Conservation (phyloP, 805 yeast genomes). For the Clavispora vitiphila region DNA sequence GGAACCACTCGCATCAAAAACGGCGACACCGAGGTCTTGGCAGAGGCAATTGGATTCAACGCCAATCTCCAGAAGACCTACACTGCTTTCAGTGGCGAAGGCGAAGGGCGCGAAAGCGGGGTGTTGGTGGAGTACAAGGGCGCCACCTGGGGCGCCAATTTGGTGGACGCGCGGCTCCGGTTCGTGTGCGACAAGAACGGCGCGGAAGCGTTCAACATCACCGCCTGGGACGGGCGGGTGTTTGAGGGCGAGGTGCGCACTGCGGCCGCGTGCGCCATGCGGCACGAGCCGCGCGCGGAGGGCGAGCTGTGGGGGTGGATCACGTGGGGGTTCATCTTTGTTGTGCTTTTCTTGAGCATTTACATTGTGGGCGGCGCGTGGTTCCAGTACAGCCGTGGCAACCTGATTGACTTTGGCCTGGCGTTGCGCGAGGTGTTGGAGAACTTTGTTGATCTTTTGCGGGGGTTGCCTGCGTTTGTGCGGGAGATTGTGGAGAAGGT, state of each 20-base stretch:
- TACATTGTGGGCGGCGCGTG: conserved; percentile 73
- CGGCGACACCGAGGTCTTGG: conserved; percentile 43
- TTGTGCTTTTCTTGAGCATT: conserved; percentile 63
- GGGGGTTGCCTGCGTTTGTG: conserved; percentile 59
- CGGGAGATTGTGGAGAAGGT: conserved; percentile 65
- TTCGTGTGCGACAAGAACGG: conserved; percentile 42
- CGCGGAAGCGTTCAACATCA: conserved; percentile 19
- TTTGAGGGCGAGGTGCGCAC: conserved; percentile 22
- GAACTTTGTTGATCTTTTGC: conserved; percentile 51
- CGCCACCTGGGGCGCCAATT: conserved; percentile 66
- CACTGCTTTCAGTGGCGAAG: conserved; percentile 24
- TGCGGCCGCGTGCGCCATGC: conserved; percentile 36
- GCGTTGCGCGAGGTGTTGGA: conserved; percentile 71
- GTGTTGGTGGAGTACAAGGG: conserved; percentile 41
- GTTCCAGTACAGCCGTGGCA: conserved; percentile 69
- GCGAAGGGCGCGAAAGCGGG: conserved; percentile 25
- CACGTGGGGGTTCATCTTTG: conserved; percentile 72
- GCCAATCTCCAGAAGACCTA: conserved; percentile 32
- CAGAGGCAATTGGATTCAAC: conserved; percentile 61
- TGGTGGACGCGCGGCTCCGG: conserved; percentile 42
- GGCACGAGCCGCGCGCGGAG: conserved; percentile 17
- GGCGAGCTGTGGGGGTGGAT: conserved; percentile 74
- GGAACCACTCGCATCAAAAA: conserved; percentile 57
- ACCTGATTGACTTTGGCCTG: conserved; percentile 66
- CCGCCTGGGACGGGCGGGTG: conserved; percentile 33